Evolutionary conservation across 345 rosid genomes (phyloP), one percentile per base, ranked within the genome.

Genomic region (Clarkia xantiana): DNA sequence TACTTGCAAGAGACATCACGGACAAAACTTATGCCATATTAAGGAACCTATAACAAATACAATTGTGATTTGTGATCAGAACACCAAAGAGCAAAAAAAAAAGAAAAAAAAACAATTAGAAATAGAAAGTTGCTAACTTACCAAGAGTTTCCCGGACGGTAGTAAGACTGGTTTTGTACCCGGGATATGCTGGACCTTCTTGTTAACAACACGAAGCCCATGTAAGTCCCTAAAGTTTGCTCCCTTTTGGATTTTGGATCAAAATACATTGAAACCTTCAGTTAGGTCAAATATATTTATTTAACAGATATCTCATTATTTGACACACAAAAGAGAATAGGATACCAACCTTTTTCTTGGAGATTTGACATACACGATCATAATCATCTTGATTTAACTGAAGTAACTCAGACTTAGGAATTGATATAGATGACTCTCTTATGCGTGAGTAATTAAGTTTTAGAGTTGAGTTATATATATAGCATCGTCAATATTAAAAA

Each of bases 201-300:
- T 79, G n/a, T 67, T 67, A 0, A 43, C 23, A 22, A 80, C 77
- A 8, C 43, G 56, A 0, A 83, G 79, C 10, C 94, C 94, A 9
- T 81, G 76, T 29, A 80, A 64, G 57, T 83, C 79, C 49, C 94
- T 71, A 42, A 84, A 84, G 56, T 65, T 71, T 2, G 76, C 89
- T 36, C 81, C 79, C 94, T 80, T 12, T 13, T 15, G 36, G 36
- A 50, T 42, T 48, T n/a, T n/a, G n/a, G n/a, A 19, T 25, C 45
- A 55, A 29, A 29, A 10, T 55, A 18, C 14, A 6, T 4, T 6
- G 17, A 43, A 46, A 20, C 18, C 10, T 18, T 36, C 40, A n/a
- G 23, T 13, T 4, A 10, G 25, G 39, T 20, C 23, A 41, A 20
- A 25, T 18, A 11, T 20, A 40, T 11, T n/a, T 49, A 15, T 19